phyloP scores from a whole-genome alignment of 805 yeast genomes.

The Suhomyces faveliae region DNA sequence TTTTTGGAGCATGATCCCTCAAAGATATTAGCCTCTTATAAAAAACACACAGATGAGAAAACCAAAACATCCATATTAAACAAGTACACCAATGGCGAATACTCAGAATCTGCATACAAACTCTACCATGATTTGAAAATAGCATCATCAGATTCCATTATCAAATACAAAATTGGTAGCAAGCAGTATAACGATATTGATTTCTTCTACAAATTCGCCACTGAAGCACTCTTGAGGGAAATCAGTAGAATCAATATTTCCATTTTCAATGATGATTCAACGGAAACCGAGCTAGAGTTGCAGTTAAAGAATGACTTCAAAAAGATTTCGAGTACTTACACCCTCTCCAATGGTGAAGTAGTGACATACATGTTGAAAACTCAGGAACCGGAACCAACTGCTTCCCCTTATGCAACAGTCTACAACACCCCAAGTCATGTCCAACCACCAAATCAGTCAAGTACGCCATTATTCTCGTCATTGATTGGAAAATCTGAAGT shows the following conservation, averaged over 20 bases:
- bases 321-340: slow-evolving; percentile 53
- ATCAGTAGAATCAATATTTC: slow-evolving; percentile 43
- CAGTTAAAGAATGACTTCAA: slow-evolving; percentile 57
- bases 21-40: slow-evolving; percentile 43
- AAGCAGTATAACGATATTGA: slow-evolving; percentile 54
- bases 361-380: slow-evolving; percentile 31
- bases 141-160: slow-evolving; percentile 49
- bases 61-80: slow-evolving; percentile 42
- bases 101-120: slow-evolving; percentile 47
- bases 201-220: slow-evolving; percentile 57
- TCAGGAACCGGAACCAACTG: slow-evolving; percentile 27
- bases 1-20: slow-evolving; percentile 48
- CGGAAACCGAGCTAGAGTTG: slow-evolving; percentile 35
- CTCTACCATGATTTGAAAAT: slow-evolving; percentile 68
- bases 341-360: slow-evolving; percentile 61
- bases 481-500: slow-evolving; percentile 64
- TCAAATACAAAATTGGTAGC: slow-evolving; percentile 49
- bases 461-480: slow-evolving; percentile 79
- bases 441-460: slow-evolving; percentile 50
- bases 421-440: slow-evolving; percentile 21
- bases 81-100: slow-evolving; percentile 39
- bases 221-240: slow-evolving; percentile 65
- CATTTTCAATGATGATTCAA: slow-evolving; percentile 11
- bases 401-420: slow-evolving; percentile 16
- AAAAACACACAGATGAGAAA: slow-evolving; percentile 30